Base-by-base conservation (phyloP, 768 basidiomycete genomes). In the Mycena rosella region DNA sequence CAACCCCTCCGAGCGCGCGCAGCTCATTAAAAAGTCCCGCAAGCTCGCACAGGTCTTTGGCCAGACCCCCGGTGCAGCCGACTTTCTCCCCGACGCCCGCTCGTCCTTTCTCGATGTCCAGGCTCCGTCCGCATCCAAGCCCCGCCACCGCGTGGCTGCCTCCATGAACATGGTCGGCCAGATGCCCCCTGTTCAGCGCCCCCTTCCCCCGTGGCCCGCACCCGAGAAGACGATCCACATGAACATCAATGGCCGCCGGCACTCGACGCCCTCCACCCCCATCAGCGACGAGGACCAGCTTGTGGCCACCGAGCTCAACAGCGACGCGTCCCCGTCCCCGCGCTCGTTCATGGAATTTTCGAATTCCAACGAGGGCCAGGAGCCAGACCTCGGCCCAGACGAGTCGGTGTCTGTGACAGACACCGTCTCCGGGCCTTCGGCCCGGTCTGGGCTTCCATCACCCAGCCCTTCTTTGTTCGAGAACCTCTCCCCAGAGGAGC, bases 11-110 rank as follows among this genome's bases (percentile, higher is more conserved):
- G 88, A 91, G 69, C 92, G 94, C 32, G 86, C 90, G 0, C 92
- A 92, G 55, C 88, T 91, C 63, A 82, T 95, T 34, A 84, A 88
- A 60, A 91, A 90, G 72, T 87, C 89, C 56, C 89, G 91, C 73
- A 96, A 96, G 77, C 86, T 95, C 53, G 84, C 91, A n/a, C 89
- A 90, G 68, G 80, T 95, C n/a, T 90, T 95, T 60, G 94, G 94
- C 45, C 84, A 88, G 77, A 87, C 84, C 4, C 92, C 42, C 20
- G 42, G 42, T 11, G 42, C 82, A 5, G 85, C 86, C 13, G 79
- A 77, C 8, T 71, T 84, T 57, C 68, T 77, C 30, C 77, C 70
- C 63, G 83, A 74, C 73, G 79, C 57, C 48, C 32, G 52, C 66
- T 40, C 67, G 53, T 47, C 65, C 65, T 72, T 73, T 56, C 60